These are phyloP conservation scores for Penicillium daleae DNA, from an alignment of 495 filamentous ascomycete genomes.

Conservation along the genomic window DNA sequence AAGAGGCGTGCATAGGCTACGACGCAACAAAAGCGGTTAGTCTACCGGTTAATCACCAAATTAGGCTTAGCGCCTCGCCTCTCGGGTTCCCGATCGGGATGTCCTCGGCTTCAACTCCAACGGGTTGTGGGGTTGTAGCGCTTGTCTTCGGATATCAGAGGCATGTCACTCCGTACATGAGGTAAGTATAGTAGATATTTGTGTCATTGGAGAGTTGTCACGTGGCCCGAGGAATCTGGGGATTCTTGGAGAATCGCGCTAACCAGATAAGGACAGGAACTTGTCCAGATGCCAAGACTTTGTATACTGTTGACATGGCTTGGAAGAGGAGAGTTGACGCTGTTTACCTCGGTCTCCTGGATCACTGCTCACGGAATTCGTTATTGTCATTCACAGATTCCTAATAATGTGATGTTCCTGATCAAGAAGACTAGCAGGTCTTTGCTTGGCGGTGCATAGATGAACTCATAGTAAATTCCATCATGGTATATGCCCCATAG, in stretches of 20 bases:
- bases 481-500: background rate
- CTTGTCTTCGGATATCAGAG: background rate
- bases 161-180: background rate
- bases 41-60: background rate
- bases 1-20: constrained; percentile 17
- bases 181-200: background rate
- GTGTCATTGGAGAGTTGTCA: background rate
- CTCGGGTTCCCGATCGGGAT: constrained; percentile 3
- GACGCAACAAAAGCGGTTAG: constrained; percentile 6
- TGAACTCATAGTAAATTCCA: too few species aligned
- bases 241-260: background rate
- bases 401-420: too few species aligned
- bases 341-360: too few species aligned
- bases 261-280: background rate
- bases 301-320: background rate
- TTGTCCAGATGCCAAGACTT: background rate
- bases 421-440: too few species aligned
- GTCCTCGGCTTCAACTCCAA: background rate
- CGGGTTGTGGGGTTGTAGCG: background rate
- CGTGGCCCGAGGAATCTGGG: background rate
- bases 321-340: background rate
- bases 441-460: too few species aligned
- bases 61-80: background rate
- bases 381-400: too few species aligned
- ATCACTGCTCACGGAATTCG: too few species aligned